Evolutionary conservation across 2,329 filamentous ascomycete species (phyloP), one percentile per base, ranked within the genome.

Genomic region (Claviceps africana): DNA sequence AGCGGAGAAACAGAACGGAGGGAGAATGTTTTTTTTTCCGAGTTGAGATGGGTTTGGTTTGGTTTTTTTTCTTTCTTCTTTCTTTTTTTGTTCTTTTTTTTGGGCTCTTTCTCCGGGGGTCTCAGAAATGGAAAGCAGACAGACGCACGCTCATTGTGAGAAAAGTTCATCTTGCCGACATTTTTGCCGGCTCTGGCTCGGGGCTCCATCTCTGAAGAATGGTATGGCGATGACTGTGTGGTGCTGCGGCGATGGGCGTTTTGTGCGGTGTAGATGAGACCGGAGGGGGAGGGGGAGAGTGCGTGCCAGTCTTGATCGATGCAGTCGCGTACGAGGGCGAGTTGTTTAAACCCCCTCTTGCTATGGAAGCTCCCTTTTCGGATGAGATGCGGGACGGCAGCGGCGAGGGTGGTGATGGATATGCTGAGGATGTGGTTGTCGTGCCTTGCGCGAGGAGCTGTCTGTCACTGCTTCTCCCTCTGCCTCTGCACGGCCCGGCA

Each of bases 111-210:
- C n/a, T n/a, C n/a, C n/a, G n/a, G n/a, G n/a, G n/a, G n/a, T n/a
- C n/a, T n/a, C n/a, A n/a, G n/a, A n/a, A n/a, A n/a, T n/a, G n/a
- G n/a, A n/a, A n/a, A n/a, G n/a, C n/a, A n/a, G n/a, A n/a, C 13
- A 21, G 48, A 50, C 80, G 57, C 72, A 87, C 86, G 72, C 67
- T 90, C 86, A 64, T 78, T 78, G 53, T 79, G 74, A 56, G 73
- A 76, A 68, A 93, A 91, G 67, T 88, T 90, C 76, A 89, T 85
- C 67, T 88, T 86, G 57, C 83, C 84, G 67, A 88, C 84, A 72
- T 89, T 87, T 63, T 87, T 85, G 64, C 83, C 84, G 62, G 84
- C 82, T 61, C 86, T 79, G 55, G 85, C 86, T 63, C 86, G 77
- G 57, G 85, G 85, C 71, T 90, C 86, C 74, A 88, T 87, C 48